Evolutionary conservation across 1,284 basidiomycete species (phyloP), one percentile per base, ranked within the genome.

Genomic region (Microbotryomycetes sp.): DNA sequence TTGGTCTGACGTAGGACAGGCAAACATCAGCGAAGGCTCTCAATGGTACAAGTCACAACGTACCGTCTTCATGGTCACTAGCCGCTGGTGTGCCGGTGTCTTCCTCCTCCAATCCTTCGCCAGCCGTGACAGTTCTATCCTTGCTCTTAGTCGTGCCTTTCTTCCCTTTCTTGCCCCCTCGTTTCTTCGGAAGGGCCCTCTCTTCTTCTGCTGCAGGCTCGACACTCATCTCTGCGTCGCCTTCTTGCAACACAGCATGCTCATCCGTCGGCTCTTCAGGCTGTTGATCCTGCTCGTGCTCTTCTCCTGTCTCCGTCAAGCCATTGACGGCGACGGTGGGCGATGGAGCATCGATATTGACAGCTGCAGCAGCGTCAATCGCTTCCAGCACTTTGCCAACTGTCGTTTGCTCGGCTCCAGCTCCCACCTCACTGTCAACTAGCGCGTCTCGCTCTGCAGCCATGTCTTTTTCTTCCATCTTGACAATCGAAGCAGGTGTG

Each of bases 61-160:
- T 22, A 62, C 64, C 66, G 25, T 63, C 67, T 26, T 68, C 64
- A n/a, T 60, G 62, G 25, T 64, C 67, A 31, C 58, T 58, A 15
- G 46, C 64, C 1, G 42, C 47, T 9, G 58, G 46, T 1, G 25
- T 47, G 0, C 53, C 61, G 23, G 54, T 53, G 25, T 52, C 62
- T 4, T 56, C 56, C 12, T 48, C 56, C 1, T 5, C 56, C n/a
- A n/a, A n/a, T 1, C 49, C 47, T 6, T 36, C 49, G 6, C 54
- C 59, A 30, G 19, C 31, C 9, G 59, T 59, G 36, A 31, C 25
- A 2, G 61, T 59, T 25, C 53, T 59, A 45, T 59, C 59, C 54
- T 67, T 65, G 14, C 54, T 61, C 62, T 66, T 62, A 4, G 50
- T 59, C n/a, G n/a, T n/a, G 26, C 54, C 58, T 22, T 51, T 59